Percentiles rank a stretch among this genome's conserved stretches.
Conservation (phyloP, 139 green algal genomes). For the Chlamydomonas schloesseri region DNA sequence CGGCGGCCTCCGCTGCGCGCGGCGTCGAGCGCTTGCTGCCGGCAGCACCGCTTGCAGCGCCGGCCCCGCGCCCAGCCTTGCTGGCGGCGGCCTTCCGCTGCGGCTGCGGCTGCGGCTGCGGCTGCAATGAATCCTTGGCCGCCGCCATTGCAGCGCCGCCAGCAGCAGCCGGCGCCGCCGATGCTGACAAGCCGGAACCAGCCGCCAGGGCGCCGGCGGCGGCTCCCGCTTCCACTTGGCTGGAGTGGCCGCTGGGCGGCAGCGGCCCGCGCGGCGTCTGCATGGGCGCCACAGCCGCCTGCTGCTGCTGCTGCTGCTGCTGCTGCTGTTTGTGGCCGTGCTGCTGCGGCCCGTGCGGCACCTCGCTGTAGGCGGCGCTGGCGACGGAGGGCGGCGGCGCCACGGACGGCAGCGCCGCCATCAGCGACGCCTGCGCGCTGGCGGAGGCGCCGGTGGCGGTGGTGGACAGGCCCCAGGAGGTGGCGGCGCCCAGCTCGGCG, state of each 20-base stretch:
- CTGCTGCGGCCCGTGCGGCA: background rate
- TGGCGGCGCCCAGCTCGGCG: background rate
- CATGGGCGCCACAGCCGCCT: background rate
- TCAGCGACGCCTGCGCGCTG: background rate
- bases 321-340: background rate
- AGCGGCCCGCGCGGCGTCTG: background rate
- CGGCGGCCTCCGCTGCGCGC: no score
- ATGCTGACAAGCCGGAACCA: no score
- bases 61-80: no score
- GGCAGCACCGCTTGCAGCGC: no score
- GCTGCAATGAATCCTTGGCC: no score
- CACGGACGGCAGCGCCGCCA: background rate
- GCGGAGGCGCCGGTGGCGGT: background rate
- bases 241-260: background rate
- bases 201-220: no score
- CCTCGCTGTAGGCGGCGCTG: background rate
- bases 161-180: no score
- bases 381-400: background rate
- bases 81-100: no score
- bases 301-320: conserved; percentile 12
- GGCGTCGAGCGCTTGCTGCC: no score
- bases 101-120: no score
- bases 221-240: background rate
- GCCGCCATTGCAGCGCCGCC: no score
- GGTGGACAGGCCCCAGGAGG: background rate